A percentile compares a stretch with the other conserved stretches of the same genome.
Conservation (phyloP, 441 rosid genomes). For the Mallotus japonicus region DNA sequence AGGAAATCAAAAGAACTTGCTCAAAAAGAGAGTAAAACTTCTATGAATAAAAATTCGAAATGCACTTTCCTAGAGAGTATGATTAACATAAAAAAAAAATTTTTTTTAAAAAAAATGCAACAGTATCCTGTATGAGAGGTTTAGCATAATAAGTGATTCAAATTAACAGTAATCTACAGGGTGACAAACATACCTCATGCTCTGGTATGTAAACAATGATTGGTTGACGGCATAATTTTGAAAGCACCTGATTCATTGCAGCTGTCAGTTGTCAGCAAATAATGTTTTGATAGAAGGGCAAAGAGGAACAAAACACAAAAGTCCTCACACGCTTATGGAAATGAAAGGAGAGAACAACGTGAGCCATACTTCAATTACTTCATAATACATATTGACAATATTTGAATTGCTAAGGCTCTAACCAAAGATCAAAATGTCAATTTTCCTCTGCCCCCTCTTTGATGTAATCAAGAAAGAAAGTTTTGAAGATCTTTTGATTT, state of each 20-base stretch:
- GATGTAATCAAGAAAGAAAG: background rate
- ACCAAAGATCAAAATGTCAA: slow-evolving; percentile 4
- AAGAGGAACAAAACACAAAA: background rate
- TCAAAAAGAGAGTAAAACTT: background rate
- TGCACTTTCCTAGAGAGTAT: background rate
- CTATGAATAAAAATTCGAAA: background rate
- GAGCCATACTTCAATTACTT: background rate
- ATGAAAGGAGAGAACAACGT: background rate
- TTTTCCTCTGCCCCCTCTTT: background rate
- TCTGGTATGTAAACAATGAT: slow-evolving; percentile 73
- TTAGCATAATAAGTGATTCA: no score
- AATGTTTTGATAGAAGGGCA: background rate
- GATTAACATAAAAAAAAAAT: background rate
- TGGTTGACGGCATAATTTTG: slow-evolving; percentile 73
- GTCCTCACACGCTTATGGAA: background rate
- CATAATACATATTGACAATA: background rate
- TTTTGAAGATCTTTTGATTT: no score
- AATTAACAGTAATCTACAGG: background rate
- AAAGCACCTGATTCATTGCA: slow-evolving; percentile 59
- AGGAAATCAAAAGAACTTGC: background rate
- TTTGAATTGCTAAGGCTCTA: background rate
- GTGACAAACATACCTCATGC: slow-evolving; percentile 58
- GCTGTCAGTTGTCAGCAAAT: slow-evolving; percentile 19
- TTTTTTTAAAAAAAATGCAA: no score
- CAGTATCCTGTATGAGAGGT: no score